Conservation (phyloP, 257 asterid genomes). For the Gentiana macrophylla region DNA sequence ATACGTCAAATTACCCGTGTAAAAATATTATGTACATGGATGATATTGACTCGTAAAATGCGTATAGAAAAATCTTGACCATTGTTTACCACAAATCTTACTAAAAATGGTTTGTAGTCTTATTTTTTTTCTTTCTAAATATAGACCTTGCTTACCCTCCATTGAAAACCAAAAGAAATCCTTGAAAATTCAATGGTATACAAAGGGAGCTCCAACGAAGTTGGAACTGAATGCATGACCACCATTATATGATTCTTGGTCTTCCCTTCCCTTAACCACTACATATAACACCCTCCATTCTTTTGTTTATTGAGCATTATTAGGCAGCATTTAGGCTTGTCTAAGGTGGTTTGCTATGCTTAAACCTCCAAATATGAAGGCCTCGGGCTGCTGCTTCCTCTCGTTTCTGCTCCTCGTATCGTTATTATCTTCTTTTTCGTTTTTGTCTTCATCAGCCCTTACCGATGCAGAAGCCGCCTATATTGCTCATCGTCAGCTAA, state of each 20-base stretch:
- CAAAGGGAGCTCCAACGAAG: slow-evolving; percentile 11
- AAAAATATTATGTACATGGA: too few relatives aligned
- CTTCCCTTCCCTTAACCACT: slow-evolving; percentile 14
- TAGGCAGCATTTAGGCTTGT: slow-evolving; percentile 45
- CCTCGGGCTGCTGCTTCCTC: slow-evolving; percentile 37
- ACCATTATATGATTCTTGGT: slow-evolving; percentile 6
- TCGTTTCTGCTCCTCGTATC: slow-evolving; percentile 11
- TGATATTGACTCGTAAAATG: too few relatives aligned
- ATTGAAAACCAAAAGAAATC: too few relatives aligned
- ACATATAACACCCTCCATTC: slow-evolving; percentile 22
- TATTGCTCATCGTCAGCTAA: slow-evolving; percentile 22
- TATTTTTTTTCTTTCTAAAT: neutral
- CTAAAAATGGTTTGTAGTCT: neutral
- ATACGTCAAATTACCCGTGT: too few relatives aligned
- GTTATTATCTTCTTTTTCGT: slow-evolving; percentile 12
- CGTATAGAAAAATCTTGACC: neutral
- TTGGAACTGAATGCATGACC: slow-evolving; percentile 15
- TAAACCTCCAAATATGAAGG: slow-evolving; percentile 30
- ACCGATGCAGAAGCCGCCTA: slow-evolving; percentile 15
- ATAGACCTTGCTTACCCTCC: neutral
- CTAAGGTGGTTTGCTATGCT: slow-evolving; percentile 38
- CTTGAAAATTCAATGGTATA: too few relatives aligned
- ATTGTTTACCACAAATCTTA: neutral
- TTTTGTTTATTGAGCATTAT: slow-evolving; percentile 2
- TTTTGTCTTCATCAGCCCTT: slow-evolving; percentile 11